Evolutionary conservation across 495 filamentous ascomycete species (phyloP).

Genomic region (Cercophora samala): DNA sequence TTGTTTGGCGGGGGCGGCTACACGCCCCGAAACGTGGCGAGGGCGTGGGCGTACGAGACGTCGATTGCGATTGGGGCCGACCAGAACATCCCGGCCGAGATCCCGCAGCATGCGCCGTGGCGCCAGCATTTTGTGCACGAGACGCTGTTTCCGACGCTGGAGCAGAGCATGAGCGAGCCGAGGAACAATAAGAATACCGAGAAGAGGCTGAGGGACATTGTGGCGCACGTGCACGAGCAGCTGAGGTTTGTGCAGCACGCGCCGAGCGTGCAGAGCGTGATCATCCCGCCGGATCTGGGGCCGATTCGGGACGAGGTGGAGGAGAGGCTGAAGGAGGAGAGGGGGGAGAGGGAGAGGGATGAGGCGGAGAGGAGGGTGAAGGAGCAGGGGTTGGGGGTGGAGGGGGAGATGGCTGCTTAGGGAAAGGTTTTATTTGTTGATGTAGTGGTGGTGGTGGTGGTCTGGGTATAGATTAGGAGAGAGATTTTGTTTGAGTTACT

Average conservation of each 20-base stretch:
- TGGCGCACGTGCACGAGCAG: slow-evolving; percentile 75
- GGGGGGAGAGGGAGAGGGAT: slow-evolving; percentile 49
- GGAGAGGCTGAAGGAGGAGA: slow-evolving; percentile 68
- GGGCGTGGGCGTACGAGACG: slow-evolving; percentile 95
- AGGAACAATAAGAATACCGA: slow-evolving; percentile 73
- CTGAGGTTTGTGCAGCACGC: slow-evolving; percentile 78
- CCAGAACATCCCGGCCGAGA: slow-evolving; percentile 62
- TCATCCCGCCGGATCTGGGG: slow-evolving; percentile 74
- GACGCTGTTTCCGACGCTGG: slow-evolving; percentile 72
- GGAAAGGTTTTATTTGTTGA: neutral
- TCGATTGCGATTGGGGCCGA: slow-evolving; percentile 79
- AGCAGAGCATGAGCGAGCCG: slow-evolving; percentile 58
- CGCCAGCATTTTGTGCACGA: slow-evolving; percentile 81
- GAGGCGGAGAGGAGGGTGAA: slow-evolving; percentile 44
- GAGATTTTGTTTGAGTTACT: too few species aligned
- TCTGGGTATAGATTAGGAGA: too few species aligned
- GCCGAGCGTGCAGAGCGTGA: slow-evolving; percentile 81
- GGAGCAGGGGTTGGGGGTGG: slow-evolving; percentile 43
- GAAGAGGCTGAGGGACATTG: slow-evolving; percentile 69
- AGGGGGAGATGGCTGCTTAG: slow-evolving; percentile 38
- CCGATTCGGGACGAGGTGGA: slow-evolving; percentile 76
- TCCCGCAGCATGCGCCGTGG: slow-evolving; percentile 71
- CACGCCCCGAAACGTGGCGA: slow-evolving; percentile 94
- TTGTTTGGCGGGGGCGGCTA: slow-evolving; percentile 95
- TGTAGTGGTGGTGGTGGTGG: too few species aligned